Base-by-base conservation (phyloP, 208 protist species). In the Acanthamoeba healyi region DNA sequence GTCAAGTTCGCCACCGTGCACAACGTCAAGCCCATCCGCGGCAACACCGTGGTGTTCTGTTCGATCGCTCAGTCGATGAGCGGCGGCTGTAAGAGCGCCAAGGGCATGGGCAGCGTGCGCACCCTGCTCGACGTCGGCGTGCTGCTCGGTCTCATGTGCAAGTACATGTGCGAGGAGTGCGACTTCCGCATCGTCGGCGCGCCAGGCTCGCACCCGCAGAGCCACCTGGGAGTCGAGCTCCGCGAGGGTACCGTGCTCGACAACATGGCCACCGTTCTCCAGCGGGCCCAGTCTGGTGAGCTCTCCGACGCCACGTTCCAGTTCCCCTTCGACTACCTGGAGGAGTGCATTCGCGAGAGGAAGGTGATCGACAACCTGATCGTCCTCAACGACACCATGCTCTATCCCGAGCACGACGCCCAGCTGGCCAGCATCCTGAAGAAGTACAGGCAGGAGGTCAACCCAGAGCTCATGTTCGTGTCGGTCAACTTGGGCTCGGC, bases 11-110 rank as follows among this genome's bases (percentile, higher is more conserved):
- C 98, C 6, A 97, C 97, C 24, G 88, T 94, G 36, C 95, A 98
- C 49, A 99, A 99, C 95, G 97, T 99, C 24, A 94, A 94, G 32
- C 98, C 98, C n/a, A 98, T 99, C 94, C 74, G 94, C 46, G 98
- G 98, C 44, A 95, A 51, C 26, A 98, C 98, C 2, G 54, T 99
- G 38, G 96, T 99, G 10, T 95, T 99, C 42, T 70, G 98, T 44
- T 96, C 98, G 86, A 65, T 98, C 15, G 95, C 79, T 22, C 32
- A 72, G 29, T 84, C 46, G 9, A 95, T 98, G 79, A 72, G 91
- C 22, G 40, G 94, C 24, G 56, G 38, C 10, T 95, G 95, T 63
- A 72, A 65, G 58, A 70, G 54, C 58, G 58, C 58, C 7, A 49
- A 61, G 7, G 22, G 49, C 24, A 79, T 40, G 26, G 74, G 95